Evolutionary conservation across 2,329 filamentous ascomycete genomes (phyloP), one percentile per base, ranked within the genome.

Genomic region (Pseudogymnoascus sp.): DNA sequence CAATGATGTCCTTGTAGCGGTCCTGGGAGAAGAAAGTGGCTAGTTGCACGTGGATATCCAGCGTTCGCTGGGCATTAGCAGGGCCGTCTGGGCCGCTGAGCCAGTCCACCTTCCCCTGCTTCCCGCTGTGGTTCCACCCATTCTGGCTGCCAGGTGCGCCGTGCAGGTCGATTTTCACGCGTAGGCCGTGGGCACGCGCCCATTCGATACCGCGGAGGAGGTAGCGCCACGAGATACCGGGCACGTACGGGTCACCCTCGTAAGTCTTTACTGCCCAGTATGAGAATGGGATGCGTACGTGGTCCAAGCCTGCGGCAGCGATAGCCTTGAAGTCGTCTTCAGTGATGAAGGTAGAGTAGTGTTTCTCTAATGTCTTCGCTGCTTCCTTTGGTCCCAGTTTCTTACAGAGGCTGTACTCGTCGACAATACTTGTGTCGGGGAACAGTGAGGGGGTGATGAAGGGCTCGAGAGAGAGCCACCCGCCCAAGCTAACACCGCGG

Each of bases 361-460:
- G 94, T 63, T 89, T 81, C 73, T 99, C 94, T 14, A 97, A 76
- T 0, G 82, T 88, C 2, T 79, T 75, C 30, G 84, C 82, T 2
- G 86, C 83, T 5, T 84, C 83, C 1, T 79, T 78, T 1, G 82
- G 71, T 0, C 91, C 93, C 1, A 97, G 81, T 66, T 88, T 81
- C 47, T 79, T 74, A 63, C 84, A 85, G 20, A 97, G 79, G 0
- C 89, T 96, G 74, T 84, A 97, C 73, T 99, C 94, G 70, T 99
- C 94, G 16, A 97, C 81, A 39, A 97, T 84, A 6, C 84, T 77
- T 64, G 82, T 82, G 64, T 85, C 76, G n/a, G 47, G 47, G 76
- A 99, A 99, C 28, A 96, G 81, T 0, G 92, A 97, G 0, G 94
- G 94, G 3, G 90, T 93, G 71, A 99, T 97, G 73, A 96, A 97